Conservation (phyloP, 805 yeast genomes). For the Pichia nakasei region DNA sequence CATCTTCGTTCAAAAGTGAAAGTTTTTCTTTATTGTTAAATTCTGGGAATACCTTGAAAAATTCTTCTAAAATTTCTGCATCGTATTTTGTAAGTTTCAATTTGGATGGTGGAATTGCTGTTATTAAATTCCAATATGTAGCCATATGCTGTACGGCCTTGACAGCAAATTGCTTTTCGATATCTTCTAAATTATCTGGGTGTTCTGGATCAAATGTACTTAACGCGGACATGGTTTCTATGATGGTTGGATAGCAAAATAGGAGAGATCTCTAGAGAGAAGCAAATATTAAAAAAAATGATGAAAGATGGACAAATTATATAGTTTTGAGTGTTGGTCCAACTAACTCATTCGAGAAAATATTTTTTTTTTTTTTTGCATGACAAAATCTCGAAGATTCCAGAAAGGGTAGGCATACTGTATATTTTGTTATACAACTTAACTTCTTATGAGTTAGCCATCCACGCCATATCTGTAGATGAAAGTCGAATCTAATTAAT, state of each 20-base stretch:
- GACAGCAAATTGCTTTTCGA: slow-evolving; percentile 96
- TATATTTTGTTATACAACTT: neutral
- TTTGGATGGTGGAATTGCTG: slow-evolving; percentile 68
- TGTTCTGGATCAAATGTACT: slow-evolving; percentile 51
- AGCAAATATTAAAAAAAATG: neutral
- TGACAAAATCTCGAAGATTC: neutral
- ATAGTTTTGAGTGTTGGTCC: no score
- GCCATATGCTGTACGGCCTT: slow-evolving; percentile 94
- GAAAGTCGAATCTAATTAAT: no score
- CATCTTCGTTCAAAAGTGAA: slow-evolving; percentile 59
- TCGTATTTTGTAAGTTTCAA: slow-evolving; percentile 66
- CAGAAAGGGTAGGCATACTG: neutral
- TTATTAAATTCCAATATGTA: slow-evolving; percentile 80
- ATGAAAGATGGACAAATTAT: neutral
- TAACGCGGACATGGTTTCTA: slow-evolving; percentile 7
- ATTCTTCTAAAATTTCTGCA: slow-evolving; percentile 54
- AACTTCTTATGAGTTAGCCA: no score
- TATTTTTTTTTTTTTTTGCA: neutral
- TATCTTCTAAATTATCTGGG: slow-evolving; percentile 92
- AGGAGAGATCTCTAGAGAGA: no score
- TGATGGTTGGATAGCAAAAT: no score
- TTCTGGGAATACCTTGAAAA: slow-evolving; percentile 81
- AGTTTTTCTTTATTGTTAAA: slow-evolving; percentile 52
- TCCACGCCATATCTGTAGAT: no score
- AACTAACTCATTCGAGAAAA: neutral